Evolutionary conservation across 2,329 filamentous ascomycete genomes (phyloP).

Genomic region (Colletotrichum spaethianum): DNA sequence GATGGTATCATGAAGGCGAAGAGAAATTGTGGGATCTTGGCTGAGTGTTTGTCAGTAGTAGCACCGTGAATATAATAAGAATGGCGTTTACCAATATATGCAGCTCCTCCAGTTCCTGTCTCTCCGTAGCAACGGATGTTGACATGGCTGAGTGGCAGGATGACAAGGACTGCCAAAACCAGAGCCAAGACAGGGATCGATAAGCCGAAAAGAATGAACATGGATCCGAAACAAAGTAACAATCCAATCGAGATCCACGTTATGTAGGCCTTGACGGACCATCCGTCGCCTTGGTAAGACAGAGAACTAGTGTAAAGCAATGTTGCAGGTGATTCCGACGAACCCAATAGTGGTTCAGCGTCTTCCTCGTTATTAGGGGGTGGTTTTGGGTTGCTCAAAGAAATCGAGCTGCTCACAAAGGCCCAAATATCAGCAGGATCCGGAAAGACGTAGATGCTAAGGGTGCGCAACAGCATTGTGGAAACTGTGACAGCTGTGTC

Average conservation of each 20-base stretch:
- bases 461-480: background rate
- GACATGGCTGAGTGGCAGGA: conserved; percentile 2
- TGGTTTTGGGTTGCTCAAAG: background rate
- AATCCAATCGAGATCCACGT: background rate
- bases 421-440: background rate
- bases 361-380: background rate
- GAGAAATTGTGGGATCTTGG: conserved; percentile 11
- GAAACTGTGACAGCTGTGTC: conserved; percentile 9
- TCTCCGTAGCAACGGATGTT: conserved; percentile 3
- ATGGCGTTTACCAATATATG: background rate
- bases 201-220: background rate
- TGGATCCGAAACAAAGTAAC: background rate
- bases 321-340: background rate
- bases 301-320: background rate
- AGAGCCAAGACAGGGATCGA: background rate
- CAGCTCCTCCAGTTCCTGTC: conserved; percentile 11
- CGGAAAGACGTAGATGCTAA: background rate
- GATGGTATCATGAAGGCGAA: conserved; percentile 11
- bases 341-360: background rate
- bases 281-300: background rate
- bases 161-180: background rate
- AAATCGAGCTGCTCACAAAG: background rate
- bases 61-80: no score
- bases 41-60: background rate
- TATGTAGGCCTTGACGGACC: background rate